Base-by-base conservation (phyloP, 2,329 filamentous ascomycete species). In the Dothidotthia symphoricarpi region DNA sequence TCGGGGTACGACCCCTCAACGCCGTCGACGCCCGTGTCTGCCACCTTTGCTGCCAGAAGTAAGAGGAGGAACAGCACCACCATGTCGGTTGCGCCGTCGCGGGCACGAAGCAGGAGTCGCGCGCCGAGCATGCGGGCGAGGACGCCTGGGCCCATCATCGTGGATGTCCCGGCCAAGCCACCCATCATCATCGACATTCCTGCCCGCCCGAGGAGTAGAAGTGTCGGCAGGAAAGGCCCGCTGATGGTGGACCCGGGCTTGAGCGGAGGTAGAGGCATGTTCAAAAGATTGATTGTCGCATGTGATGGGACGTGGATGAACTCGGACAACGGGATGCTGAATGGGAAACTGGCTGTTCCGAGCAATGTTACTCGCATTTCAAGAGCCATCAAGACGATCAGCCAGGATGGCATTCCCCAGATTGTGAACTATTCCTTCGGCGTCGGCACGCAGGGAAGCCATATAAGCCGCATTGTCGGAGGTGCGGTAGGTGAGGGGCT, bases 401-500 rank as follows among this genome's bases (percentile, higher is more conserved):
- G 67, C 49, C 61, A 64, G 17, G 72, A 75, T 51, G 71, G 71
- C 6, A 68, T 75, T 11, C 70, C 70, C 8, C 74, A 77, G 46
- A 67, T 77, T 17, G 69, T 74, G 4, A 74, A 73, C 47, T 77
- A 77, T 48, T 72, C 75, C 31, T 68, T 64, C 34, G 74, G 74
- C 7, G 63, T 76, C 3, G 74, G 73, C 3, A 68, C 66, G 3
- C 61, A 65, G 24, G 72, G 72, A 9, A 67, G 68, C 4, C 53
- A 69, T 3, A 43, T 74, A 16, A 68, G 69, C 40, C 67, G 67
- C 32, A 34, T 75, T 24, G 47, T 69, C 25, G 59, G 65, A 24
- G 65, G 71, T 12, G 55, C 66, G 12, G 70, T 63, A 5, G 71
- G 70, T n/a, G 66, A 69, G 47, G 72, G 73, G 4, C 59, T 76